Base-by-base conservation (phyloP, 2,329 filamentous ascomycete species). In the Xylaria sp. region DNA sequence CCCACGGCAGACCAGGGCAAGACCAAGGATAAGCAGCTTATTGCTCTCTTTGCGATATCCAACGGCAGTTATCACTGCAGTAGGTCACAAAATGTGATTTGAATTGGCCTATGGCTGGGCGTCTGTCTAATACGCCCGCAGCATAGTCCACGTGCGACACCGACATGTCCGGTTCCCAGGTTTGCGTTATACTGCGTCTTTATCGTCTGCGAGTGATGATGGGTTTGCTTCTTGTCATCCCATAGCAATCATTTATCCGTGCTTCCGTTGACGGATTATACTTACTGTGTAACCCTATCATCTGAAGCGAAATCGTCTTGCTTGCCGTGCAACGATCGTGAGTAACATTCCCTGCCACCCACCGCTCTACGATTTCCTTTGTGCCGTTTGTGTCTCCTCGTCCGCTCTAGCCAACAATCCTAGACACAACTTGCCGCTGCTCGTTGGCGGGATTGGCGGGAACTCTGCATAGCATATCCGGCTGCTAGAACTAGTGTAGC, bases 391-490 rank as follows among this genome's bases (percentile, higher is more conserved):
- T 13, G 31, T 13, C 17, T 38, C n/a, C n/a, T 23, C n/a, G 1
- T 38, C 31, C 20, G 33, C 17, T 20, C 33, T 23, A 5, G 53
- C 53, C 33, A 36, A 17, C 53, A 31, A 38, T 38, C 33, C 53
- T 20, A 11, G 28, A 54, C 28, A 36, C 28, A n/a, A 26, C 28
- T 36, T 33, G 31, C 49, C 44, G 7, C 49, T 63, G 54, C 42
- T 57, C 13, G 65, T 65, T 67, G 67, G 59, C 62, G 65, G 70
- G 64, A 68, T 56, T 56, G 33, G 53, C 53, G 53, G 53, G 53
- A 56, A 36, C 53, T 56, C 53, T 56, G 60, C 60, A 40, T 59
- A 68, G 67, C 70, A 68, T 70, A 66, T 60, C 69, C 69, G 49
- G 69, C 51, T 48, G 31, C 53, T 56, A 9, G 53, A n/a, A 46